These are phyloP conservation scores for Stemphylium lycopersici DNA, from an alignment of 2,329 filamentous ascomycete species.

Conservation along the genomic window DNA sequence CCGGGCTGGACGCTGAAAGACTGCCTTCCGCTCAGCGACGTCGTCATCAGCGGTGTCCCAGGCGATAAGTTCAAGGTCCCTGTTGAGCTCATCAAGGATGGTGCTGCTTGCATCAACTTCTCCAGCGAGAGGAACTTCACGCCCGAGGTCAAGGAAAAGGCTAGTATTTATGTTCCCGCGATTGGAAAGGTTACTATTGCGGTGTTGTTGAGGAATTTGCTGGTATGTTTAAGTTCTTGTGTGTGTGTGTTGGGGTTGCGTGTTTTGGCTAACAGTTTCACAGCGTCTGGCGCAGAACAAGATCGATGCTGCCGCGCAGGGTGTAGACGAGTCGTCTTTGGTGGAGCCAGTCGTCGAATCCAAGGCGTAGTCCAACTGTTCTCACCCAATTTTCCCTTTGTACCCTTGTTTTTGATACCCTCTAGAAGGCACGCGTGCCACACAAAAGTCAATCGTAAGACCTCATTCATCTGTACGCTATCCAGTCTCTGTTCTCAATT, in stretches of 20 bases:
- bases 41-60: slow-evolving; percentile 92
- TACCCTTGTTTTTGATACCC: slow-evolving; percentile 31
- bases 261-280: slow-evolving; percentile 21
- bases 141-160: slow-evolving; percentile 89
- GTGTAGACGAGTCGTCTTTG: slow-evolving; percentile 23
- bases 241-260: not conserved
- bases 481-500: not conserved
- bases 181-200: slow-evolving; percentile 98
- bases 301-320: slow-evolving; percentile 40
- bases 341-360: slow-evolving; percentile 25
- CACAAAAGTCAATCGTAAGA: slow-evolving; percentile 12
- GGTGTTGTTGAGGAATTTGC: slow-evolving; percentile 83
- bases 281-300: slow-evolving; percentile 55
- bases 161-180: slow-evolving; percentile 94
- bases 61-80: slow-evolving; percentile 89
- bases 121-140: slow-evolving; percentile 95
- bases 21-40: slow-evolving; percentile 85
- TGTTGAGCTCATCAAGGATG: slow-evolving; percentile 79
- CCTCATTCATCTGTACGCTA: not conserved
- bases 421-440: slow-evolving; percentile 29
- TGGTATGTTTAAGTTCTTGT: slow-evolving; percentile 67
- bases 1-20: slow-evolving; percentile 79
- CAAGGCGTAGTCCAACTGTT: slow-evolving; percentile 5
- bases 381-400: not conserved
- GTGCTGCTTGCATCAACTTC: slow-evolving; percentile 98